Percentiles rank a stretch among this genome's conserved stretches.
Conservation (phyloP, 2,329 filamentous ascomycete species). For the Arthrobotrys musiformis region DNA sequence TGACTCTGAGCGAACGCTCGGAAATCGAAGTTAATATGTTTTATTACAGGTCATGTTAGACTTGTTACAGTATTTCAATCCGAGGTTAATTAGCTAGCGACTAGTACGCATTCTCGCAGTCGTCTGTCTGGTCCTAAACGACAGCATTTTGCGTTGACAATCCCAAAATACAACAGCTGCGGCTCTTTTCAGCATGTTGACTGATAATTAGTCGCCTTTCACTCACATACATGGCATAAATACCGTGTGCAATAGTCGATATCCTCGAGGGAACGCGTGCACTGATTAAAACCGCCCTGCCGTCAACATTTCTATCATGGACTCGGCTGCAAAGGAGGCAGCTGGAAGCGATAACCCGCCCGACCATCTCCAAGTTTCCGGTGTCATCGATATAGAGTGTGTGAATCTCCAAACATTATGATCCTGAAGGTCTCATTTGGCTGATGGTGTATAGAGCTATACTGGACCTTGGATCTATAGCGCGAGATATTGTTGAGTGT, state of each 20-base stretch:
- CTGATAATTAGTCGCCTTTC: too few species aligned
- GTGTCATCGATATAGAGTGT: slow-evolving; percentile 40
- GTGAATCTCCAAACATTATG: not conserved
- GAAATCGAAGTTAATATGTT: too few species aligned
- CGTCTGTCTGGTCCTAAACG: too few species aligned
- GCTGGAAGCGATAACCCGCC: slow-evolving; percentile 10
- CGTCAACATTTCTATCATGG: slow-evolving; percentile 10
- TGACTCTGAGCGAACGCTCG: too few species aligned
- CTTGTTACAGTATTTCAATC: too few species aligned
- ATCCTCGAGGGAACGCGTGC: slow-evolving; percentile 9
- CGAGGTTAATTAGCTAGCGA: too few species aligned
- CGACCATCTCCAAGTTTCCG: slow-evolving; percentile 9
- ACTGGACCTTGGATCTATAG: slow-evolving; percentile 14
- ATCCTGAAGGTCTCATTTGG: slow-evolving; percentile 3
- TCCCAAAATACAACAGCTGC: not conserved
- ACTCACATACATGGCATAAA: not conserved
- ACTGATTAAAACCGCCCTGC: not conserved
- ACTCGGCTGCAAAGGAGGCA: slow-evolving; percentile 21
- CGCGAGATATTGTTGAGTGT: slow-evolving; percentile 23
- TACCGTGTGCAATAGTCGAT: too few species aligned
- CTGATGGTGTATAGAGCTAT: slow-evolving; percentile 1
- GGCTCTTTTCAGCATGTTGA: too few species aligned
- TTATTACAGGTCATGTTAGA: too few species aligned
- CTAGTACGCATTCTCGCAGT: too few species aligned
- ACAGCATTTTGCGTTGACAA: too few species aligned